Percentiles rank a stretch among this genome's conserved stretches.
phyloP scores from a whole-genome alignment of 805 yeast species.

The Starmerella ratchasimensis region DNA sequence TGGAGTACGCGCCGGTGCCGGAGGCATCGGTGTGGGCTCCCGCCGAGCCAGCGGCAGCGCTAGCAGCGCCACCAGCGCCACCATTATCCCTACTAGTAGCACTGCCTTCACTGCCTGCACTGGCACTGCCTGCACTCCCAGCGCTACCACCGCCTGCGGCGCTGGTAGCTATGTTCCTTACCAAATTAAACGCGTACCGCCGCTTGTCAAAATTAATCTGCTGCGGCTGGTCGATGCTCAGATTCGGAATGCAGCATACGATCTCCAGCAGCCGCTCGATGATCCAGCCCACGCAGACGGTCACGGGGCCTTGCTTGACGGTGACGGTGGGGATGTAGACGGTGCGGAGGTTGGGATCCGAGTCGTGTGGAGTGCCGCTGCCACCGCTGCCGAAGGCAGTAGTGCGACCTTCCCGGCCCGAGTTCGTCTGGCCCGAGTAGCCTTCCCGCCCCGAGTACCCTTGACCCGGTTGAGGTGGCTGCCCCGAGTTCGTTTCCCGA shows the following conservation, averaged over 20 bases:
- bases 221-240: conserved; percentile 47
- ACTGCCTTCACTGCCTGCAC: too few species aligned
- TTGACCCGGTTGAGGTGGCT: too few species aligned
- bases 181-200: conserved; percentile 49
- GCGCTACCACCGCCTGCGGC: too few species aligned
- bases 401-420: not conserved
- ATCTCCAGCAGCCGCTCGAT: conserved; percentile 65
- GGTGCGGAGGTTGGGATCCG: conserved; percentile 14
- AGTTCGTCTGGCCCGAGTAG: too few species aligned
- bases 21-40: conserved; percentile 7
- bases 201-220: conserved; percentile 78
- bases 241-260: conserved; percentile 65
- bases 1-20: conserved; percentile 1
- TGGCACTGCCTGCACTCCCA: too few species aligned
- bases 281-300: conserved; percentile 90
- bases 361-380: conserved; percentile 3
- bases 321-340: conserved; percentile 24
- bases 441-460: too few species aligned
- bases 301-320: conserved; percentile 31
- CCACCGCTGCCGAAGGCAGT: not conserved
- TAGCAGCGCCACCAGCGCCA: conserved; percentile 3
- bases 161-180: conserved; percentile 34
- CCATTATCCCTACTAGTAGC: not conserved
- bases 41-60: conserved; percentile 5
- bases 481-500: too few species aligned